phyloP scores from a whole-genome alignment of 257 asterid genomes.

The Primulina huaijiensis region DNA sequence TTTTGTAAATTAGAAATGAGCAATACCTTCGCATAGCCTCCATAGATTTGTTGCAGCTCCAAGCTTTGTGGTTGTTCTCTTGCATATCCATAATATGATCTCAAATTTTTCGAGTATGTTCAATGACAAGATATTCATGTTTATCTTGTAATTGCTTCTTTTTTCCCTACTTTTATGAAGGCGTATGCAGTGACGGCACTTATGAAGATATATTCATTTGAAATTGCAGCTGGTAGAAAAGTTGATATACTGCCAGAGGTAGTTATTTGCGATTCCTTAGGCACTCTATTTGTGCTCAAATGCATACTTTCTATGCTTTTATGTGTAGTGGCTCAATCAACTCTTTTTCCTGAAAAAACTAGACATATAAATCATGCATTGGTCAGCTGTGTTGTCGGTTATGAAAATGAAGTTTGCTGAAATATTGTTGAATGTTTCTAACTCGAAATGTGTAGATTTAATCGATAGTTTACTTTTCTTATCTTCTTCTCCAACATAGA shows the following conservation, averaged over 20 bases:
- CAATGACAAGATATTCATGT: constrained; percentile 14
- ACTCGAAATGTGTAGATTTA: neutral
- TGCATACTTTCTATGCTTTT: constrained; percentile 15
- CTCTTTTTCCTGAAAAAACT: neutral
- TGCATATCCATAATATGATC: no score
- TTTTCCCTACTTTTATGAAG: constrained; percentile 44
- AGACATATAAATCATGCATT: neutral
- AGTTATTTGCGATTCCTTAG: constrained; percentile 17
- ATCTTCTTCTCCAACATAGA: no score
- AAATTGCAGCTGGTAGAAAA: constrained; percentile 84
- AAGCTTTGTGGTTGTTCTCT: neutral
- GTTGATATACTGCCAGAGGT: constrained; percentile 95
- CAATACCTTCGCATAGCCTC: neutral
- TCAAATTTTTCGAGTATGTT: neutral
- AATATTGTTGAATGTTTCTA: neutral
- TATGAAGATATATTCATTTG: constrained; percentile 84
- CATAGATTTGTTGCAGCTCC: neutral
- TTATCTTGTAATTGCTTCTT: constrained; percentile 16
- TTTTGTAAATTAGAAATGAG: neutral
- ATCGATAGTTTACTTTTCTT: no score
- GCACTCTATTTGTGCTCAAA: constrained; percentile 8
- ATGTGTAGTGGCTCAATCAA: neutral
- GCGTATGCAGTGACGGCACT: constrained; percentile 88
- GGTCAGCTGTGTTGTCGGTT: neutral
- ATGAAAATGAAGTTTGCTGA: neutral